These are phyloP conservation scores for Leishmania braziliensis DNA, from an alignment of 208 protist species.

Conservation along the genomic window DNA sequence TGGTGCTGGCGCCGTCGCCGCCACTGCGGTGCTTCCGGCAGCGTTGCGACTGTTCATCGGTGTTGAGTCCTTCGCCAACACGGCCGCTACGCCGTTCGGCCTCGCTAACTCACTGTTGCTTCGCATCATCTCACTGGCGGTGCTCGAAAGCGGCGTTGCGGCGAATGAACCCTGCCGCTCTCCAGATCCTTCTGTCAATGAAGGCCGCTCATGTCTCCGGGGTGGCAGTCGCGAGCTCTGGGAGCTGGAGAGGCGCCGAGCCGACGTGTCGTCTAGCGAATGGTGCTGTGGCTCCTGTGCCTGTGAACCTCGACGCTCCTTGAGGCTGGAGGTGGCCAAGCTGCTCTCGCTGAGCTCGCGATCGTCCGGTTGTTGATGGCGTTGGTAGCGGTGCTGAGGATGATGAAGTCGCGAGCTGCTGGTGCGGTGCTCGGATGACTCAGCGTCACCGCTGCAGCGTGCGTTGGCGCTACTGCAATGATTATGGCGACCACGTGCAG, in stretches of 20 bases:
- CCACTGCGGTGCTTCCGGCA: not conserved
- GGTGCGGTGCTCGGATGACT: not conserved
- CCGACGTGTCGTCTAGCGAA: not conserved
- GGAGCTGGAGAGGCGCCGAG: constrained; percentile 22
- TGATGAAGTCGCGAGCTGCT: constrained; percentile 1
- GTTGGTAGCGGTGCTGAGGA: constrained; percentile 15
- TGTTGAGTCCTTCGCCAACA: not conserved
- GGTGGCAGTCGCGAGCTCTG: constrained; percentile 22
- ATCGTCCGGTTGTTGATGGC: not conserved
- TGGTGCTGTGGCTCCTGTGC: not conserved
- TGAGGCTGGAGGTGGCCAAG: not conserved
- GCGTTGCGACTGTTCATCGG: not conserved
- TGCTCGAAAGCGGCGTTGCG: not conserved
- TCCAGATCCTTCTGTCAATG: not conserved
- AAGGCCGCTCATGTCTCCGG: constrained; percentile 15
- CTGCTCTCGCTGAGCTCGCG: not conserved
- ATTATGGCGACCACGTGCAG: not conserved
- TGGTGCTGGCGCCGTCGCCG: not conserved
- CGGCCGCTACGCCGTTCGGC: not conserved
- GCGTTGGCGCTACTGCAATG: not conserved
- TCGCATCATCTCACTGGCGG: not conserved
- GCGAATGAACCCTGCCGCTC: not conserved
- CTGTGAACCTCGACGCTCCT: not conserved
- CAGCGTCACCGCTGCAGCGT: not conserved
- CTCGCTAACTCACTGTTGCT: not conserved